Conservation (phyloP, 345 rosid species). For the Eucalyptus leucophloia region DNA sequence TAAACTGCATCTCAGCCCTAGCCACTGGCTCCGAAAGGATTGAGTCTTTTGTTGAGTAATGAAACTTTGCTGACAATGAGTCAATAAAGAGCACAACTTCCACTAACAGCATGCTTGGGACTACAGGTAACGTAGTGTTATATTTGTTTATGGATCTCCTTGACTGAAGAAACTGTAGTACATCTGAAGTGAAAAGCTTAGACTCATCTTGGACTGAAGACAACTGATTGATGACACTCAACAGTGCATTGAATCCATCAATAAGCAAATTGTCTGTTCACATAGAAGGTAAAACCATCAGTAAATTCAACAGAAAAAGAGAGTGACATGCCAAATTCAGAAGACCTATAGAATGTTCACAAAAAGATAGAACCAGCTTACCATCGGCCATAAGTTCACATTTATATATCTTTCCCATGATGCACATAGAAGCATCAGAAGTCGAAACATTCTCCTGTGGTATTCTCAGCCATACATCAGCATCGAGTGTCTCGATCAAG, state of each 20-base stretch:
- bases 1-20: slow-evolving; percentile 43
- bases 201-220: slow-evolving; percentile 43
- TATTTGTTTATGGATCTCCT: slow-evolving; percentile 27
- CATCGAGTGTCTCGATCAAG: slow-evolving; percentile 42
- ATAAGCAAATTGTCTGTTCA: slow-evolving; percentile 39
- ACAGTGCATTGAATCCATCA: slow-evolving; percentile 45
- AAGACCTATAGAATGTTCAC: neutral
- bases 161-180: slow-evolving; percentile 35
- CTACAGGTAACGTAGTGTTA: slow-evolving; percentile 9
- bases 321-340: neutral
- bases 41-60: slow-evolving; percentile 17
- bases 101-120: slow-evolving; percentile 13
- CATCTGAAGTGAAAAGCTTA: slow-evolving; percentile 41
- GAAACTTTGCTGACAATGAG: slow-evolving; percentile 27
- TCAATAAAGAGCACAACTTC: slow-evolving; percentile 42
- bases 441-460: slow-evolving; percentile 25
- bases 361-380: slow-evolving; percentile 14
- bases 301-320: neutral
- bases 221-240: slow-evolving; percentile 49
- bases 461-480: slow-evolving; percentile 73
- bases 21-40: slow-evolving; percentile 38
- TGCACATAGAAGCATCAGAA: slow-evolving; percentile 18
- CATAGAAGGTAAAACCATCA: neutral
- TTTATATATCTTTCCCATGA: slow-evolving; percentile 48
- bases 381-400: slow-evolving; percentile 64